Base-by-base conservation (phyloP, 2,329 filamentous ascomycete genomes). In the Pseudogymnoascus sp. region DNA sequence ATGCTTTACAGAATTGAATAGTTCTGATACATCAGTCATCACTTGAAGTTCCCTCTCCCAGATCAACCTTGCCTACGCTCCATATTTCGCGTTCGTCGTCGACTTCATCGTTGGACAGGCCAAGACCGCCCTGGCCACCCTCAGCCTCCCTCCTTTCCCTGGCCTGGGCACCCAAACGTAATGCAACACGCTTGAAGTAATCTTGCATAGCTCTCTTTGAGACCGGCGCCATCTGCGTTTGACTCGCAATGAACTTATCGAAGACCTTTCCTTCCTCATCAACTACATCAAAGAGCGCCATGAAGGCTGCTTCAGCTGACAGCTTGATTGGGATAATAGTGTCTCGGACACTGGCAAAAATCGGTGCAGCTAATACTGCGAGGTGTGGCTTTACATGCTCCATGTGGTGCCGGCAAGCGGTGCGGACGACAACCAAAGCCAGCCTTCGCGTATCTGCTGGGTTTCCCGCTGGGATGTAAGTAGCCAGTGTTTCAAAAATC, bases 1-100 rank as follows among this genome's bases (percentile, higher is more conserved):
- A 11, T 55, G 49, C 16, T n/a, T 55, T 33, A 52, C 28, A 33
- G 49, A 55, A 55, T 33, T 55, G 12, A 33, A 33, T 55, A 55
- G 21, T 55, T 55, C 49, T 21, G 49, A 52, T 61, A 49, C 21
- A 41, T 63, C 59, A 63, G 25, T 61, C 59, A 59, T 70, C 71
- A 65, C 71, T 71, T 64, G 72, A 73, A 59, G 65, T 69, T 25
- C 64, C 66, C 58, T 91, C 89, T 7, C 84, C 88, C 55, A 93
- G 78, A 73, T 97, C 93, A 59, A 96, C 87, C 76, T 89, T 93
- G 5, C 95, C 95, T 59, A 99, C 89, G 73, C 90, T 95, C 93
- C 92, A 96, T 66, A 99, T 87, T 79, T 99, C 95, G 75, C 86
- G 88, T 79, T 97, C 91, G 76, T 99, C 95, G 72, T 99, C 95